phyloP scores from a whole-genome alignment of 2,329 filamentous ascomycete genomes.

The Diplocarpon mali region DNA sequence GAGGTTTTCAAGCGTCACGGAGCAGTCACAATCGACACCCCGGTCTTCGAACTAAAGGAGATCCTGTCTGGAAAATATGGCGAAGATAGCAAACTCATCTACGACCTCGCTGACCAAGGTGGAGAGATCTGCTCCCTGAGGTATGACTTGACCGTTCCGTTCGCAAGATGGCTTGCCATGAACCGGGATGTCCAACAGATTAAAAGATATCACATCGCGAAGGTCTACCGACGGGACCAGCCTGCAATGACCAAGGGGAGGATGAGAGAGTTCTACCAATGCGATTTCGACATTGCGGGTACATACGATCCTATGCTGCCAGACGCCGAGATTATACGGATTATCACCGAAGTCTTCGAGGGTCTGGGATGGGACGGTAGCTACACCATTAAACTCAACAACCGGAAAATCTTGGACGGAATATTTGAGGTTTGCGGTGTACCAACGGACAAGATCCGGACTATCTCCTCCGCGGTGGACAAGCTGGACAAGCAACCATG shows the following conservation, averaged over 20 bases:
- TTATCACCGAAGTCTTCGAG: slow-evolving; percentile 78
- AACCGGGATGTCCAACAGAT: slow-evolving; percentile 68
- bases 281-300: slow-evolving; percentile 92
- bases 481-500: slow-evolving; percentile 91
- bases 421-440: slow-evolving; percentile 88
- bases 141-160: slow-evolving; percentile 82
- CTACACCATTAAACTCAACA: slow-evolving; percentile 81
- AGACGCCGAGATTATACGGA: slow-evolving; percentile 79
- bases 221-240: slow-evolving; percentile 76
- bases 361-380: slow-evolving; percentile 58
- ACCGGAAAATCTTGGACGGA: slow-evolving; percentile 87
- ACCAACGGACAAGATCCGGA: slow-evolving; percentile 72
- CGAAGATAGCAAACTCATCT: slow-evolving; percentile 86
- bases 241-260: slow-evolving; percentile 82
- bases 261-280: slow-evolving; percentile 95
- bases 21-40: slow-evolving; percentile 68
- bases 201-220: slow-evolving; percentile 92
- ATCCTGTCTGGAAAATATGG: slow-evolving; percentile 85
- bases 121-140: slow-evolving; percentile 76
- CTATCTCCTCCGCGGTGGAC: slow-evolving; percentile 87
- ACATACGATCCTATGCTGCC: slow-evolving; percentile 83
- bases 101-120: slow-evolving; percentile 79
- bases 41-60: slow-evolving; percentile 77
- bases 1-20: slow-evolving; percentile 77
- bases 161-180: slow-evolving; percentile 89